Evolutionary conservation across 352 stramenopile genomes (phyloP).

Genomic region (Phytophthora sp.): DNA sequence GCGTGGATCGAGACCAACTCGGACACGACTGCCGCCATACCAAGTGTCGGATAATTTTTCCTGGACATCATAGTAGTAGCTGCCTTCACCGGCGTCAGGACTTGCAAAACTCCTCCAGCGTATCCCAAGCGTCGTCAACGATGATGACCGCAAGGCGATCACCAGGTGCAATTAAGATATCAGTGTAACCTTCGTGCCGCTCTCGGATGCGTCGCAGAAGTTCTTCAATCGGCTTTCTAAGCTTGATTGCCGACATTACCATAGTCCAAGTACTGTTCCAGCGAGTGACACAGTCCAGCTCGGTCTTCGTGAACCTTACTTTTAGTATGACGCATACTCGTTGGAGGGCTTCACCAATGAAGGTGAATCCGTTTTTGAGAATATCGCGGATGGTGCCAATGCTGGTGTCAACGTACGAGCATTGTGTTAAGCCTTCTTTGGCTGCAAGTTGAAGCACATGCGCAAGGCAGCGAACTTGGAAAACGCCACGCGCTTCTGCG

Average conservation of each 20-base stretch:
- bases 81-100: constrained; percentile 23
- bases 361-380: constrained; percentile 8
- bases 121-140: background rate
- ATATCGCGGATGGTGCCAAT: constrained; percentile 12
- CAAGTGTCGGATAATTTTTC: constrained; percentile 24
- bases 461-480: constrained; percentile 19
- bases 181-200: constrained; percentile 12
- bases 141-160: background rate
- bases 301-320: background rate
- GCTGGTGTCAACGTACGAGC: background rate
- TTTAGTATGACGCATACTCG: background rate
- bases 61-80: constrained; percentile 19
- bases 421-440: constrained; percentile 13
- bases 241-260: background rate
- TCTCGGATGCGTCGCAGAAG: constrained; percentile 7
- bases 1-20: constrained; percentile 4
- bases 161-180: constrained; percentile 5
- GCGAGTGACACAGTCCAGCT: background rate
- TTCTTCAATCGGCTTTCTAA: background rate
- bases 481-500: background rate
- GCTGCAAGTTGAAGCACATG: constrained; percentile 19
- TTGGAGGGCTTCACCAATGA: background rate
- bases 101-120: constrained; percentile 1
- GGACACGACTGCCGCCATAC: constrained; percentile 9
- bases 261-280: background rate